Base-by-base conservation (phyloP, 495 filamentous ascomycete genomes). In the Penicillium arizonense region DNA sequence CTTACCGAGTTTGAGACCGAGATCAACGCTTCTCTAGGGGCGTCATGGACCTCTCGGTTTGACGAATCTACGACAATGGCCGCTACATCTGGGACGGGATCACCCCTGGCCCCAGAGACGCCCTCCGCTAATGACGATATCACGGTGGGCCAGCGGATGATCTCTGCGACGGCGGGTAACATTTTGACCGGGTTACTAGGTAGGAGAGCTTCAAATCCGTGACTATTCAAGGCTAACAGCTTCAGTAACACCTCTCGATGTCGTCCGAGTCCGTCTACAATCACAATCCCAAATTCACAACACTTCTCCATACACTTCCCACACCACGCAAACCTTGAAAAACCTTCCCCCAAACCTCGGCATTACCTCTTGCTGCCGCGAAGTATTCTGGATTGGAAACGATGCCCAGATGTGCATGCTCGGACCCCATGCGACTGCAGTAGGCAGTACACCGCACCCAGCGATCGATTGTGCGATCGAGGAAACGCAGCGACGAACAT, bases 321-420 rank as follows among this genome's bases (percentile, higher is more conserved):
- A 82, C 53, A 77, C 72, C 10, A 70, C 74, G 8, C 73, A 74
- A 36, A 71, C 81, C 42, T 86, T 92, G 67, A 83, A 82, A 39
- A 81, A 85, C 47, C 71, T 85, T 45, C 88, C 75, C 51, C 83
- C 77, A 4, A 89, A 90, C 58, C 85, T 97, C 36, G 95, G 94
- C 55, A 90, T 97, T 33, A 96, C 95, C 6, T 83, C 91, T 28
- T 98, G 94, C 71, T 98, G 94, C 64, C 85, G 94, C 47, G 94
- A 98, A 72, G 92, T 97, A 33, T 97, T 98, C 73, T 98, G 94
- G 82, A 82, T 92, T 53, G 90, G 88, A 61, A 94, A 96, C 63
- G 87, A 87, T 66, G 77, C 87, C 13, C 84, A 89, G 51, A 85
- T 86, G 63, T 97, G 95, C 67, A 74, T 97, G 59, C 82, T 81